Evolutionary conservation across 2,329 filamentous ascomycete genomes (phyloP).

Genomic region (Fusarium chlamydosporum): DNA sequence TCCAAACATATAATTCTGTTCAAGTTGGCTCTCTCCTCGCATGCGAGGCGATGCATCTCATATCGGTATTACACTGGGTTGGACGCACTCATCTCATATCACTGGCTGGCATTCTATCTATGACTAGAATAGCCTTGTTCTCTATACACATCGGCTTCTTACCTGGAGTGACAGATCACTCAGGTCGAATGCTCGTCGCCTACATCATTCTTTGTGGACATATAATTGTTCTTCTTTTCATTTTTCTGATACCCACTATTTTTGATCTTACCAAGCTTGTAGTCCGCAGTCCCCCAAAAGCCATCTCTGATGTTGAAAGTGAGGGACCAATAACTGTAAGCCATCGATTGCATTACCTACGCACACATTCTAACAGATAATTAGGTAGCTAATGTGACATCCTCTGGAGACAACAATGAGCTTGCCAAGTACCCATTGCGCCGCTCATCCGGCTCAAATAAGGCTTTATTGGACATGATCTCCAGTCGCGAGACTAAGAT

Average conservation of each 20-base stretch:
- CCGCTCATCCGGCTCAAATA: accelerated
- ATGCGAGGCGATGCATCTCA: slow-evolving; percentile 29
- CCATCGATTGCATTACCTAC: background rate
- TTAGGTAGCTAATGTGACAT: background rate
- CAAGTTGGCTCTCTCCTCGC: slow-evolving; percentile 30
- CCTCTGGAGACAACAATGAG: accelerated
- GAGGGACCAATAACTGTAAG: background rate
- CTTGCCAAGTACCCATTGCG: accelerated
- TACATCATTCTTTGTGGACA: slow-evolving; percentile 30
- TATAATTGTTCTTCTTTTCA: background rate
- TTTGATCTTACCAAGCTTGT: slow-evolving; percentile 3
- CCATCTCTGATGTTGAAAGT: background rate
- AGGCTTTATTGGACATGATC: background rate
- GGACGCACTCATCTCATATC: slow-evolving; percentile 5
- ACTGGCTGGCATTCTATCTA: background rate
- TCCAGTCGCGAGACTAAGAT: background rate
- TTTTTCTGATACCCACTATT: slow-evolving; percentile 10
- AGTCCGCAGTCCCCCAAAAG: background rate
- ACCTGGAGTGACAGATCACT: slow-evolving; percentile 1
- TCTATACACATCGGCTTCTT: slow-evolving; percentile 23
- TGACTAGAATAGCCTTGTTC: slow-evolving; percentile 13
- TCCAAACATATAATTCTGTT: slow-evolving; percentile 16
- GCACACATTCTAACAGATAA: background rate
- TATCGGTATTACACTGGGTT: slow-evolving; percentile 1
- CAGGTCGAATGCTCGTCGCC: slow-evolving; percentile 9